phyloP scores from a whole-genome alignment of 2,329 filamentous ascomycete genomes.

The Tricladium varicosporioides region DNA sequence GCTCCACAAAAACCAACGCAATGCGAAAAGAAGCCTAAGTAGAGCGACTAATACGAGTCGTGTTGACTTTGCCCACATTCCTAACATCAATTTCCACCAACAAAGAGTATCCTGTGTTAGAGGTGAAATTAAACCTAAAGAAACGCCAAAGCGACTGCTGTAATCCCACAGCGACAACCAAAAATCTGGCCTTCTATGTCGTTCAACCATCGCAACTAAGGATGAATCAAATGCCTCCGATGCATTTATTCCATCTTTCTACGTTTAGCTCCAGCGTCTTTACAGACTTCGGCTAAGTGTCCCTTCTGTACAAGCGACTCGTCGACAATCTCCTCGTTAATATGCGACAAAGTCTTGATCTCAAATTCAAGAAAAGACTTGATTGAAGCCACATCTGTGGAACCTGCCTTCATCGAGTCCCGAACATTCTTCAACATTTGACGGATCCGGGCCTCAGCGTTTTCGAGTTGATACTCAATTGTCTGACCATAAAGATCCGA shows the following conservation, averaged over 20 bases:
- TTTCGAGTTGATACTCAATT: slow-evolving; percentile 39
- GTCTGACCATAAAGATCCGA: slow-evolving; percentile 39
- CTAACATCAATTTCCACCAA: too few relatives aligned
- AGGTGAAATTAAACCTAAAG: too few relatives aligned
- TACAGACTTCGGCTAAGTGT: slow-evolving; percentile 28
- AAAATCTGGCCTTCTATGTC: background rate
- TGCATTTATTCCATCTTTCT: slow-evolving; percentile 17
- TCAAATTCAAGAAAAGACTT: slow-evolving; percentile 38
- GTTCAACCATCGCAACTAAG: background rate
- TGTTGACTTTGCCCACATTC: too few relatives aligned
- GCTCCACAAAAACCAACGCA: too few relatives aligned
- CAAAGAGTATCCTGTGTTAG: too few relatives aligned
- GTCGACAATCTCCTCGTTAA: slow-evolving; percentile 35
- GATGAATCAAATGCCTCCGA: background rate
- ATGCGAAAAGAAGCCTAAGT: too few relatives aligned
- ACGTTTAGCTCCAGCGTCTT: slow-evolving; percentile 24
- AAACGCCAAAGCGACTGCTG: too few relatives aligned
- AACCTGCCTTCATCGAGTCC: slow-evolving; percentile 35
- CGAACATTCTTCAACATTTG: slow-evolving; percentile 35
- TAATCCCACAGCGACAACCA: background rate
- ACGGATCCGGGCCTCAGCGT: slow-evolving; percentile 36
- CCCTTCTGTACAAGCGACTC: slow-evolving; percentile 31
- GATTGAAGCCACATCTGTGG: slow-evolving; percentile 35
- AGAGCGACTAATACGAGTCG: too few relatives aligned
- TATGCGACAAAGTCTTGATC: slow-evolving; percentile 30